phyloP scores from a whole-genome alignment of 129 eudicot genomes.

The Ambrosia artemisiifolia region DNA sequence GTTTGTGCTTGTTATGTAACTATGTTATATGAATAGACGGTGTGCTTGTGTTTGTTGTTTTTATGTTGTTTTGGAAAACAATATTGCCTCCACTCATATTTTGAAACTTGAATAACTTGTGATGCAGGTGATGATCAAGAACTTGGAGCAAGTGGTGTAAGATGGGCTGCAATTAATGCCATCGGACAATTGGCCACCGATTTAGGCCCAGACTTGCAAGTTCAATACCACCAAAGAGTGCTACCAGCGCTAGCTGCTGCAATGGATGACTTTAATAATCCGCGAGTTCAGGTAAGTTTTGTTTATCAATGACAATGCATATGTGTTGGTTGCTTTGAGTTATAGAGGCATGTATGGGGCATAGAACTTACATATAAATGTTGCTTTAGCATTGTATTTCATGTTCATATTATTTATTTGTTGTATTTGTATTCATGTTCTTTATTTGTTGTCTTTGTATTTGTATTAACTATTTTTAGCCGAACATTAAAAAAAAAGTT shows the following conservation, averaged over 20 bases:
- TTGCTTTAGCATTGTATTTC: not conserved
- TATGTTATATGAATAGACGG: not conserved
- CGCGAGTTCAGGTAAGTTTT: slow-evolving; percentile 80
- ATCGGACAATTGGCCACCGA: slow-evolving; percentile 97
- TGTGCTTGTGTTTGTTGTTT: not conserved
- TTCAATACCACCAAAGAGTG: slow-evolving; percentile 81
- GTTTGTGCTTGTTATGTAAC: not conserved
- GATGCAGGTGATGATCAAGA: slow-evolving; percentile 85
- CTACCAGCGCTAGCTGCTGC: slow-evolving; percentile 87
- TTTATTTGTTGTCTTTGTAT: not conserved
- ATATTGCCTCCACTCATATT: not conserved
- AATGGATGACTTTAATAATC: slow-evolving; percentile 92
- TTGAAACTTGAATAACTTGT: slow-evolving; percentile 6
- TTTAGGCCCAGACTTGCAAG: slow-evolving; percentile 97
- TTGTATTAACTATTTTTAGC: not conserved
- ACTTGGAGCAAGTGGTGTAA: slow-evolving; percentile 94
- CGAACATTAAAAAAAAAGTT: not conserved
- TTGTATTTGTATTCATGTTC: not conserved
- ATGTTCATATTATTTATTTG: not conserved
- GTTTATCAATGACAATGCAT: not conserved
- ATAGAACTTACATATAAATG: not conserved
- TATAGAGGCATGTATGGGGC: not conserved
- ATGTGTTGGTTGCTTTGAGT: slow-evolving; percentile 2
- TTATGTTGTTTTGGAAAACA: not conserved
- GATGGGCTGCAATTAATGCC: slow-evolving; percentile 99